Conservation (phyloP, 1,139 yeast species). For the Geotrichum klebahnii region DNA sequence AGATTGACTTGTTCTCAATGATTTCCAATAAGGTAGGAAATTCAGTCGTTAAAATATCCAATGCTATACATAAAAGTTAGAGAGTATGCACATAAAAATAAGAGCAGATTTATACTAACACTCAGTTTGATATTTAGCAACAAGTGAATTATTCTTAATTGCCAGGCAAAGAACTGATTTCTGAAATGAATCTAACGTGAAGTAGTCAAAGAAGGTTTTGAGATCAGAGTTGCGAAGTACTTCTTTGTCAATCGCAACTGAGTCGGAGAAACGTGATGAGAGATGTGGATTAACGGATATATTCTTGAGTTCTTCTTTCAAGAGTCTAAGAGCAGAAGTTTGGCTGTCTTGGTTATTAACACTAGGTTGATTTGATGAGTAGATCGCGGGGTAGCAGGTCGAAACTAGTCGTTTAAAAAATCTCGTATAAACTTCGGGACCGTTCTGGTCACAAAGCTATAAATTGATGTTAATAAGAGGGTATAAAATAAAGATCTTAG, state of each 20-base stretch:
- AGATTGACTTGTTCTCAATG: background rate
- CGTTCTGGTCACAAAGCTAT: slow-evolving; percentile 42
- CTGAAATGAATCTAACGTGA: slow-evolving; percentile 26
- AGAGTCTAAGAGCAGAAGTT: slow-evolving; percentile 23
- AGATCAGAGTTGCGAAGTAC: slow-evolving; percentile 32
- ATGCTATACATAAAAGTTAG: slow-evolving; percentile 5
- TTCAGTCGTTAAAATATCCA: slow-evolving; percentile 5
- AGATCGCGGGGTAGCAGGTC: slow-evolving; percentile 25
- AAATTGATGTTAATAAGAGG: background rate
- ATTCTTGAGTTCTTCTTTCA: slow-evolving; percentile 25
- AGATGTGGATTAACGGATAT: slow-evolving; percentile 29
- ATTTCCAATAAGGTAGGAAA: background rate
- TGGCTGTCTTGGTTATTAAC: slow-evolving; percentile 27
- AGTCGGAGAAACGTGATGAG: slow-evolving; percentile 31
- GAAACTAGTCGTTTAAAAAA: slow-evolving; percentile 40
- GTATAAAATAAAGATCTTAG: background rate
- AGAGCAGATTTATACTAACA: slow-evolving; percentile 2
- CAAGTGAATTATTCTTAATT: background rate
- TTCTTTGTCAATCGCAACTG: slow-evolving; percentile 31
- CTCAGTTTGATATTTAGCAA: background rate
- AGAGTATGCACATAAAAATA: slow-evolving; percentile 18
- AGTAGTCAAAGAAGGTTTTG: slow-evolving; percentile 25
- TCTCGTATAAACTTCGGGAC: slow-evolving; percentile 38
- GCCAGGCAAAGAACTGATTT: slow-evolving; percentile 21
- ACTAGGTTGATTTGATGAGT: slow-evolving; percentile 33